Base-by-base conservation (phyloP, 2,329 filamentous ascomycete genomes). In the Emergomyces orientalis region DNA sequence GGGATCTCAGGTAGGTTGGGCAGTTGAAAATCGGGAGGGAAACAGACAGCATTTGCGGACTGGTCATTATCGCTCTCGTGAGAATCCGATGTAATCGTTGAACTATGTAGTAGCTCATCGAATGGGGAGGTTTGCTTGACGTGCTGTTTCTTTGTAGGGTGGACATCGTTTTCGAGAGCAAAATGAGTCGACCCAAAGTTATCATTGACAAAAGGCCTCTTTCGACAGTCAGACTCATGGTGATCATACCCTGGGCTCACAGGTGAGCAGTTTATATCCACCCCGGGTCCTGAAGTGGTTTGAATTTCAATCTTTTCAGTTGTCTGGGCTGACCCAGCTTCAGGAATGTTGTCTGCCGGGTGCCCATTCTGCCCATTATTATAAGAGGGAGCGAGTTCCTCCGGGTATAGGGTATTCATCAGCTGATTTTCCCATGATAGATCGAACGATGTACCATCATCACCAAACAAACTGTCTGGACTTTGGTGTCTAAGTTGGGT, bases 1-100 rank as follows among this genome's bases (percentile, higher is more conserved):
- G 56, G 56, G 25, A 59, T 59, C 8, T 59, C 56, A 32, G 41
- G 14, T 19, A 59, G 37, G n/a, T 59, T 39, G 47, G 56, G 56
- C 2, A 47, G 30, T 47, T 34, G 14, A 27, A 45, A 32, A 13
- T 47, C 25, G 22, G 56, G 56, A n/a, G 56, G 56, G 3, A 59
- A 45, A 32, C 3, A 14, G 27, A 17, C 7, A 45, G 13, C 19
- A 47, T 32, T 32, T 25, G 27, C 30, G 8, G 27, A 22, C 22
- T 43, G 22, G 25, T 7, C 37, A 30, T 58, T 6, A 1, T 41
- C 22, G 25, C 19, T 19, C n/a, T 47, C 41, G 14, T 30, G 39
- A 45, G 32, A 7, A 45, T 6, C 25, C 13, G 56, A 34, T 22
- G 56, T 43, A 59, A 45, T 19, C 7, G 34, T 32, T 14, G 27